Evolutionary conservation across 106 monocot species (phyloP).

Genomic region (Dendrobium chrysotoxum): DNA sequence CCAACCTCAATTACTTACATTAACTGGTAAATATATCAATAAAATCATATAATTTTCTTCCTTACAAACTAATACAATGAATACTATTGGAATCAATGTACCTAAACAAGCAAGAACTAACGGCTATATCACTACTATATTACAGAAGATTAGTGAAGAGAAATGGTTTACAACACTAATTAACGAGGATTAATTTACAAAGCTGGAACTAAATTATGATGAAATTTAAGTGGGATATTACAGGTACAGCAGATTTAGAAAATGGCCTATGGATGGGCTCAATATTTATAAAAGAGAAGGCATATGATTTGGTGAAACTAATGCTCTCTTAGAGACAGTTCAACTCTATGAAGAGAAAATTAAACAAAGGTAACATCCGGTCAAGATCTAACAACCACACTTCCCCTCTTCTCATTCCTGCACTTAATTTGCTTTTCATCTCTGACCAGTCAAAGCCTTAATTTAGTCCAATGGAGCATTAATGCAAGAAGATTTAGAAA

Average conservation of each 20-base stretch:
- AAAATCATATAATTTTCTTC: too few species aligned
- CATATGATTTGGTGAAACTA: slow-evolving; percentile 1
- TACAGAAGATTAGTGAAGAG: too few species aligned
- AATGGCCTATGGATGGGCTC: neutral
- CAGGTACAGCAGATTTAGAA: neutral
- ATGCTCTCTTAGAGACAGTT: neutral
- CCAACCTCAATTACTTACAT: too few species aligned
- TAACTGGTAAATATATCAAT: too few species aligned
- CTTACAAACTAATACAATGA: too few species aligned
- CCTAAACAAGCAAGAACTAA: too few species aligned
- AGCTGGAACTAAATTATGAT: too few species aligned
- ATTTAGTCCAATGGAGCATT: neutral
- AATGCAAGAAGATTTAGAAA: neutral
- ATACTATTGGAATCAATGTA: too few species aligned
- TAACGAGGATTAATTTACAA: too few species aligned
- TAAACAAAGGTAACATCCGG: slow-evolving; percentile 8
- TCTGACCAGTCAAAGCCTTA: slow-evolving; percentile 3
- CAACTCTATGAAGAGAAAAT: neutral
- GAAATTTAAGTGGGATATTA: too few species aligned
- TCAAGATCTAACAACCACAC: slow-evolving; percentile 14
- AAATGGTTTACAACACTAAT: too few species aligned
- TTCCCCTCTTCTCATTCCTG: neutral
- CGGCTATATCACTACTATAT: too few species aligned
- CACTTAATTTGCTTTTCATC: neutral
- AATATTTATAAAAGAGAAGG: neutral